These are phyloP conservation scores for Paraconiothyrium brasiliense DNA, from an alignment of 2,329 filamentous ascomycete species.

Conservation along the genomic window DNA sequence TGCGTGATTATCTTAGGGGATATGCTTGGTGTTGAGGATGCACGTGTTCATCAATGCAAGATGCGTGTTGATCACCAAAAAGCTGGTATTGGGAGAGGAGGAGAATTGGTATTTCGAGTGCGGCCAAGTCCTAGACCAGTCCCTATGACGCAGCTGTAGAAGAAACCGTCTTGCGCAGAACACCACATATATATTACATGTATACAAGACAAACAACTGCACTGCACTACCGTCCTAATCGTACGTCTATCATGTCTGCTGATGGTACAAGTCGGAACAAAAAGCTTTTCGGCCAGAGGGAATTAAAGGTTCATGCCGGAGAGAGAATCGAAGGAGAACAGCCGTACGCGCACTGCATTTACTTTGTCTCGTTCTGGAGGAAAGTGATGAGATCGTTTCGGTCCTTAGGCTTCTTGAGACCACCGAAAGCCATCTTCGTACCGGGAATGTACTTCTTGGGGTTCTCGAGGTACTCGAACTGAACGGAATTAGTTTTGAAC, in stretches of 20 bases:
- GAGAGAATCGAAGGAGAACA: constrained; percentile 23
- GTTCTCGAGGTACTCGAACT: constrained; percentile 99
- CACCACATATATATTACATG: constrained; percentile 50
- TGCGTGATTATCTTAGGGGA: background rate
- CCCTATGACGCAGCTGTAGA: constrained; percentile 46
- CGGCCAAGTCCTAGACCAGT: constrained; percentile 46
- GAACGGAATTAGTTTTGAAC: constrained; percentile 27
- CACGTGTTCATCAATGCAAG: background rate
- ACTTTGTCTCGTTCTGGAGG: constrained; percentile 76
- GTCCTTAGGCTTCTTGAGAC: constrained; percentile 99
- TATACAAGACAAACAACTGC: constrained; percentile 32
- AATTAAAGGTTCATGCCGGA: constrained; percentile 41
- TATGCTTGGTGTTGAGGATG: background rate
- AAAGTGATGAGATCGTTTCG: constrained; percentile 96
- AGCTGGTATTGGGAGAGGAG: constrained; percentile 27
- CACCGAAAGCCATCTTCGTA: constrained; percentile 99
- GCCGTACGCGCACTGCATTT: constrained; percentile 55
- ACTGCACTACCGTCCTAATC: constrained; percentile 41
- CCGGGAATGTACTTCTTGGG: constrained; percentile 99
- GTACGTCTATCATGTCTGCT: constrained; percentile 52
- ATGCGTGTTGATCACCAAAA: background rate
- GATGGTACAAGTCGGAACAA: constrained; percentile 47
- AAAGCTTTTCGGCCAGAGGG: constrained; percentile 30
- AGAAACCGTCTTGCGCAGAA: constrained; percentile 44
- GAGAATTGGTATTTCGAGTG: constrained; percentile 50